These are phyloP conservation scores for Avena eriantha DNA, from an alignment of 176 grass and related monocot species.

Conservation along the genomic window DNA sequence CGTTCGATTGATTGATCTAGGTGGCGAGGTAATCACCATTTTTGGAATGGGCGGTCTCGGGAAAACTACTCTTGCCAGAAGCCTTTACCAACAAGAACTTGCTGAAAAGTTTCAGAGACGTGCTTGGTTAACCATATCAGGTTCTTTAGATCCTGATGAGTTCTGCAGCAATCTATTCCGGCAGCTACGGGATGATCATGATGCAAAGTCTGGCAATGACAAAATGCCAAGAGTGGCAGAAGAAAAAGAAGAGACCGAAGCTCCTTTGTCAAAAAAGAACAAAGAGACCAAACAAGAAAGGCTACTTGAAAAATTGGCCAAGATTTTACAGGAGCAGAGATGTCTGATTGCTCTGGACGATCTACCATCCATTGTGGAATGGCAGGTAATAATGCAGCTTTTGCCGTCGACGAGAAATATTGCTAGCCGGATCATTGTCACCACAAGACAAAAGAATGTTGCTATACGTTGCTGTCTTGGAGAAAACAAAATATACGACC, in stretches of 20 bases:
- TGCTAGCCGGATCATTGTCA: conserved; percentile 31
- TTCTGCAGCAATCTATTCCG: neutral
- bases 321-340: neutral
- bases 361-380: neutral
- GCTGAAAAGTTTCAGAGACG: neutral
- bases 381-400: neutral
- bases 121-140: neutral
- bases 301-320: rapidly evolving
- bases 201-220: neutral
- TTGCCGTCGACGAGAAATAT: neutral
- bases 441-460: neutral
- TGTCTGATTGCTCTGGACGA: neutral
- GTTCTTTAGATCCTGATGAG: neutral
- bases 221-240: neutral
- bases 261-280: too few relatives aligned
- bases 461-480: neutral
- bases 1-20: neutral
- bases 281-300: rapidly evolving
- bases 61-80: neutral
- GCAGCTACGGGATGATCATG: neutral
- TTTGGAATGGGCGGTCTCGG: neutral
- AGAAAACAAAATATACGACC: neutral
- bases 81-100: neutral
- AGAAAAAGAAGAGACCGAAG: too few relatives aligned
- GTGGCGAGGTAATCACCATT: neutral